Evolutionary conservation across 2,329 filamentous ascomycete species (phyloP).

Genomic region (Blumeria graminis): DNA sequence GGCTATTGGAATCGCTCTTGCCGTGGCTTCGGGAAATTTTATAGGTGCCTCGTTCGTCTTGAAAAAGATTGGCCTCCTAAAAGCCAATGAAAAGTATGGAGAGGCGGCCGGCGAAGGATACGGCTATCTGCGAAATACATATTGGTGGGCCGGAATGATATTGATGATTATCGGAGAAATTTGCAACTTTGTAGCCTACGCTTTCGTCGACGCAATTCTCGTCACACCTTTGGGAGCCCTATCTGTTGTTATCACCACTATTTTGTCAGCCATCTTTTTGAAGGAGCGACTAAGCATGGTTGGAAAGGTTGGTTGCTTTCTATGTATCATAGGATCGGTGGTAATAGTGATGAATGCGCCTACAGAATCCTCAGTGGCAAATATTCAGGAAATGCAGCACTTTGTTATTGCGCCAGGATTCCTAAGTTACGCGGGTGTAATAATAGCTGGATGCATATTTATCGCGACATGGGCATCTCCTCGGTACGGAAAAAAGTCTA

Average conservation of each 20-base stretch:
- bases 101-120: conserved; percentile 92
- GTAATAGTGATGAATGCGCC: conserved; percentile 91
- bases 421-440: conserved; percentile 57
- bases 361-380: conserved; percentile 54
- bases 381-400: conserved; percentile 78
- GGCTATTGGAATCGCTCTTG: conserved; percentile 62
- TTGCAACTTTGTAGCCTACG: conserved; percentile 93
- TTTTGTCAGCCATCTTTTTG: conserved; percentile 80
- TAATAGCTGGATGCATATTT: conserved; percentile 48
- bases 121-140: conserved; percentile 83
- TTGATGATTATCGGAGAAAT: conserved; percentile 93
- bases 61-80: conserved; percentile 79
- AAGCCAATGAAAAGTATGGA: conserved; percentile 87
- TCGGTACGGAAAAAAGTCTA: conserved; percentile 81
- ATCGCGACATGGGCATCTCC: conserved; percentile 64
- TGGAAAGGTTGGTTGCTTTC: conserved; percentile 85
- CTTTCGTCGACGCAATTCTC: conserved; percentile 86
- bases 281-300: conserved; percentile 91
- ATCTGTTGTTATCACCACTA: conserved; percentile 75
- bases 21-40: conserved; percentile 69
- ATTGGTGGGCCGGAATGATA: conserved; percentile 90
- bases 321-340: conserved; percentile 80
- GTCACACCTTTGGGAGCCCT: conserved; percentile 82
- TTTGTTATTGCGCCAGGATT: conserved; percentile 77
- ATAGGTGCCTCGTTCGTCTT: conserved; percentile 89